Evolutionary conservation across 2,329 filamentous ascomycete species (phyloP).

Genomic region (Venturia aucupariae): DNA sequence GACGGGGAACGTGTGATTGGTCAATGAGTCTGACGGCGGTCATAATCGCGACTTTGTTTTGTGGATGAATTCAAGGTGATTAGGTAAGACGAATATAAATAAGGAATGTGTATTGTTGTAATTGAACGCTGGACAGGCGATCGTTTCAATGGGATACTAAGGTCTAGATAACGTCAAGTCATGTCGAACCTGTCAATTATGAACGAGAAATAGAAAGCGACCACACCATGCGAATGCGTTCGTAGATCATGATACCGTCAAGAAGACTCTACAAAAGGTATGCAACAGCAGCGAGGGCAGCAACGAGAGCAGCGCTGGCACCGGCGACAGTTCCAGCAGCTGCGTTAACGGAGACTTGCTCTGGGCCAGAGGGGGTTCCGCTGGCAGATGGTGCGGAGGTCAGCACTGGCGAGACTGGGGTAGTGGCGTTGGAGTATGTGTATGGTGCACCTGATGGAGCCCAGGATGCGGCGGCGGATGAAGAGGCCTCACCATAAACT

Average conservation of each 20-base stretch:
- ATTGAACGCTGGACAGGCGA: background rate
- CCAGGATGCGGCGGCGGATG: background rate
- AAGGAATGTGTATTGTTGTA: background rate
- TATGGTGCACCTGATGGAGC: slow-evolving; percentile 5
- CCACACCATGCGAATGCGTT: background rate
- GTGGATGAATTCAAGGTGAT: background rate
- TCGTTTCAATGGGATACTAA: background rate
- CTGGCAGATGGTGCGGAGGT: slow-evolving; percentile 13
- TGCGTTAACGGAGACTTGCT: slow-evolving; percentile 37
- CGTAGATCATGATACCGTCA: background rate
- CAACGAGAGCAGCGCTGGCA: slow-evolving; percentile 35
- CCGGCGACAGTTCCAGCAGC: slow-evolving; percentile 42
- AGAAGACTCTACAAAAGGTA: slow-evolving; percentile 28
- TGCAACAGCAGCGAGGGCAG: slow-evolving; percentile 9
- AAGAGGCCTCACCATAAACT: background rate
- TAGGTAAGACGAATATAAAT: background rate
- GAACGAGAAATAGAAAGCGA: background rate
- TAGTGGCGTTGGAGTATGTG: slow-evolving; percentile 3
- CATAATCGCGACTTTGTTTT: background rate
- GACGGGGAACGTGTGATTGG: background rate
- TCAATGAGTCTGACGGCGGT: background rate
- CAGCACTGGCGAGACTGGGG: background rate
- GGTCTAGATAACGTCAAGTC: background rate
- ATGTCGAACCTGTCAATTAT: background rate
- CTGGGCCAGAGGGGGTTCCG: slow-evolving; percentile 15